A percentile compares a stretch with the other conserved stretches of the same genome.
These are phyloP conservation scores for Pseudoscleropodium purum DNA, from an alignment of 225 moss, liverwort and hornwort species.

Conservation along the genomic window DNA sequence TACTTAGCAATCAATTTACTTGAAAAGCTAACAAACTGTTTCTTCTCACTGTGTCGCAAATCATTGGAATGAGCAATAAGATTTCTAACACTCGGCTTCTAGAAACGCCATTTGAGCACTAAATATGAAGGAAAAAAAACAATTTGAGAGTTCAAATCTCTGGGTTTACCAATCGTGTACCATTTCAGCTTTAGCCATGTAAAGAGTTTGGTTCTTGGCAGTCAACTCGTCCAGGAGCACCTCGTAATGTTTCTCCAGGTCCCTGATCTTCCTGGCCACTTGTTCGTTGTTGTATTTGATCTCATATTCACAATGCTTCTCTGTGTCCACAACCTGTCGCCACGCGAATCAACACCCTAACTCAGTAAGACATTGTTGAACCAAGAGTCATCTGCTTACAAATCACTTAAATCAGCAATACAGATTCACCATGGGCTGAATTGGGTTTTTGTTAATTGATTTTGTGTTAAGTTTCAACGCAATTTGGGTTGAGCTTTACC, in stretches of 20 bases:
- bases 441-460: rapidly evolving
- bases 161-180: slow-evolving; percentile 17
- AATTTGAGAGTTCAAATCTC: not conserved
- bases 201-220: slow-evolving; percentile 36
- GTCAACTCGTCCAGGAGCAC: slow-evolving; percentile 32
- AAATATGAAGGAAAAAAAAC: not conserved
- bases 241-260: slow-evolving; percentile 39
- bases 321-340: slow-evolving; percentile 45
- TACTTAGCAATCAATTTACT: not conserved
- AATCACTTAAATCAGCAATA: not conserved
- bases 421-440: not conserved
- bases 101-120: not conserved
- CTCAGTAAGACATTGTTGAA: not conserved
- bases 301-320: slow-evolving; percentile 55
- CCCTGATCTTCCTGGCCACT: slow-evolving; percentile 28
- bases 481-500: not conserved
- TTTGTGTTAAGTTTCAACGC: not conserved
- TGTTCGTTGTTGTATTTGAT: slow-evolving; percentile 53
- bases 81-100: not conserved
- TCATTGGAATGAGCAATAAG: not conserved
- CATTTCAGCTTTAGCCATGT: slow-evolving; percentile 65
- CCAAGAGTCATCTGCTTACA: not conserved
- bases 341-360: not conserved
- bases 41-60: not conserved
- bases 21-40: not conserved